Conservation (phyloP, 192 early-diverging fungal species). For the Mycoemilia scoparia region DNA sequence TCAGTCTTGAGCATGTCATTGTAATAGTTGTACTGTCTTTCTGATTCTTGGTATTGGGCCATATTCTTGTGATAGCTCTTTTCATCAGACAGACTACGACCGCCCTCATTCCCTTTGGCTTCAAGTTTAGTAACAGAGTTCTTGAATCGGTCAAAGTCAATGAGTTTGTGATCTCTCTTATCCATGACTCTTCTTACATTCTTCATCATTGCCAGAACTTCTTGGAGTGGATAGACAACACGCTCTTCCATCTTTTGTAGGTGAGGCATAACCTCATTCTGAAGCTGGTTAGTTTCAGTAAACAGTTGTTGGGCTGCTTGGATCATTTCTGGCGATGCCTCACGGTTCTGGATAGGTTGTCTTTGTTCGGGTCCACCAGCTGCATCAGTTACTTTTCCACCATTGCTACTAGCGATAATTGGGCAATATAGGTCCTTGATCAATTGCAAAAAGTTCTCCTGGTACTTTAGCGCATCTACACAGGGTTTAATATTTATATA, state of each 20-base stretch:
- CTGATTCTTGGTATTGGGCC: slow-evolving; percentile 55
- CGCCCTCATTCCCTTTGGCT: slow-evolving; percentile 36
- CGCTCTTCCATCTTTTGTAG: slow-evolving; percentile 53
- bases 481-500: slow-evolving; percentile 4
- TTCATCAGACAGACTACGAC: slow-evolving; percentile 36
- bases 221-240: slow-evolving; percentile 61
- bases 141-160: slow-evolving; percentile 81
- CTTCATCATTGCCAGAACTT: slow-evolving; percentile 55
- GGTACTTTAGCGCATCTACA: slow-evolving; percentile 32
- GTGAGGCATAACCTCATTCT: slow-evolving; percentile 41
- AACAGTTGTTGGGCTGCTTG: slow-evolving; percentile 24
- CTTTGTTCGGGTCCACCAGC: slow-evolving; percentile 21
- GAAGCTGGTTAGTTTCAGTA: slow-evolving; percentile 17
- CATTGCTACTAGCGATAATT: slow-evolving; percentile 28
- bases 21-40: slow-evolving; percentile 64
- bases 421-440: slow-evolving; percentile 35
- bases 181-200: slow-evolving; percentile 64
- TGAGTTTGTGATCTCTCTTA: slow-evolving; percentile 79
- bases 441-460: slow-evolving; percentile 35
- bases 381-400: slow-evolving; percentile 15
- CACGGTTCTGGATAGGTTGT: too few species aligned
- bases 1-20: slow-evolving; percentile 67
- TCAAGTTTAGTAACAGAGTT: slow-evolving; percentile 53
- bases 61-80: slow-evolving; percentile 49
- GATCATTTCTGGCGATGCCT: slow-evolving; percentile 33